phyloP scores from a whole-genome alignment of 176 grass and related monocot genomes.

The Otatea glauca region DNA sequence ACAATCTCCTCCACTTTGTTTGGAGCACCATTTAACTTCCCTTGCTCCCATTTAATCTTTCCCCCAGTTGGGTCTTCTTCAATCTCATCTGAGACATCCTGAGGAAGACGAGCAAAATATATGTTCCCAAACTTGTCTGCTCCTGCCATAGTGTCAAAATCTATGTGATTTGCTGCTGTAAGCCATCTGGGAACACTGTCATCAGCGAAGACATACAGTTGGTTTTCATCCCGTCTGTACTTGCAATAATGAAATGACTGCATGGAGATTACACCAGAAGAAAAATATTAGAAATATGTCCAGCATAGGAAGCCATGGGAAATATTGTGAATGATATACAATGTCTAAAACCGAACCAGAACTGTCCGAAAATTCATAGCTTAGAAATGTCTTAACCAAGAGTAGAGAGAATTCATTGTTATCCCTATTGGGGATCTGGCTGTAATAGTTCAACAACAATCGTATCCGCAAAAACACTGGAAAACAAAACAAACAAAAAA shows the following conservation, averaged over 20 bases:
- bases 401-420: neutral
- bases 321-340: neutral
- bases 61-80: slow-evolving; percentile 99
- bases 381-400: neutral
- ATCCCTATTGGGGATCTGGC: neutral
- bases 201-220: slow-evolving; percentile 97
- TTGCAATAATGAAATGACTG: slow-evolving; percentile 99
- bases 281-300: slow-evolving; percentile 45
- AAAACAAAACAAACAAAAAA: slow-evolving; percentile 14
- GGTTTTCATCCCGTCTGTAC: slow-evolving; percentile 96
- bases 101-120: slow-evolving; percentile 92
- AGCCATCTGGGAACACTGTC: slow-evolving; percentile 93
- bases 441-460: neutral
- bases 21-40: slow-evolving; percentile 92
- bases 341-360: slow-evolving; percentile 6
- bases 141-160: slow-evolving; percentile 98
- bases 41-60: slow-evolving; percentile 98
- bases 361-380: slow-evolving; percentile 21
- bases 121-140: slow-evolving; percentile 98
- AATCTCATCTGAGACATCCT: slow-evolving; percentile 96
- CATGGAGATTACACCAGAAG: slow-evolving; percentile 43
- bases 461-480: neutral
- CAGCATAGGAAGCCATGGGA: neutral
- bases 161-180: slow-evolving; percentile 93
- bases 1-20: slow-evolving; percentile 99